Evolutionary conservation across 306 rosid species (phyloP).

Genomic region (Clitoria ternatea): DNA sequence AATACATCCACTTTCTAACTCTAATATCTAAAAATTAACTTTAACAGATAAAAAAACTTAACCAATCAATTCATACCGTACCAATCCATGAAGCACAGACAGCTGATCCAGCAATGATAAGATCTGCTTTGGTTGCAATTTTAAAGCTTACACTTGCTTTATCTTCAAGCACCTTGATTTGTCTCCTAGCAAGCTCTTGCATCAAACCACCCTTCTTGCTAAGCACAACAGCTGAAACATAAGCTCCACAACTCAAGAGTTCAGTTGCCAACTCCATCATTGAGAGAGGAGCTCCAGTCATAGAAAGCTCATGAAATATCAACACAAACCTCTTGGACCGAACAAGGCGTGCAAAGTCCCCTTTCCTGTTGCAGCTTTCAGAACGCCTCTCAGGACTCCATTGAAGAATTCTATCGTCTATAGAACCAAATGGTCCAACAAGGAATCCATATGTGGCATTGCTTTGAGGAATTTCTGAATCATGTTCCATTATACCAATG

Average conservation of each 20-base stretch:
- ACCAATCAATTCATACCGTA: conserved; percentile 55
- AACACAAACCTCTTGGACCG: conserved; percentile 74
- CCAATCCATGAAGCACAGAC: conserved; percentile 96
- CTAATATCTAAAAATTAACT: not conserved
- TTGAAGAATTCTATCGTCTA: conserved; percentile 65
- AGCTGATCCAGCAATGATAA: conserved; percentile 90
- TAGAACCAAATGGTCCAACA: conserved; percentile 81
- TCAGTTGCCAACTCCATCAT: conserved; percentile 96
- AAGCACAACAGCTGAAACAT: conserved; percentile 81
- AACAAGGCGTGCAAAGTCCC: conserved; percentile 66
- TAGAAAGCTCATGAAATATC: conserved; percentile 89
- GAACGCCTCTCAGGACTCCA: conserved; percentile 64
- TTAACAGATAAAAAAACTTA: not conserved
- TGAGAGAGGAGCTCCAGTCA: conserved; percentile 95
- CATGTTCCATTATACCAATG: conserved; percentile 40
- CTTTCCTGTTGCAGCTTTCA: conserved; percentile 65
- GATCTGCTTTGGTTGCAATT: conserved; percentile 68
- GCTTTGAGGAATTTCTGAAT: conserved; percentile 51
- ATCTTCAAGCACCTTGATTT: conserved; percentile 82
- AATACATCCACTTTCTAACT: not conserved
- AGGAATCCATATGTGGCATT: conserved; percentile 67
- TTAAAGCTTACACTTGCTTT: conserved; percentile 66
- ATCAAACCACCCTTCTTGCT: conserved; percentile 91
- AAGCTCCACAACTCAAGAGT: conserved; percentile 81
- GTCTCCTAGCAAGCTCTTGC: conserved; percentile 76